These are phyloP conservation scores for Agarophyton chilense DNA, from an alignment of 23 red algal genomes.

Conservation along the genomic window DNA sequence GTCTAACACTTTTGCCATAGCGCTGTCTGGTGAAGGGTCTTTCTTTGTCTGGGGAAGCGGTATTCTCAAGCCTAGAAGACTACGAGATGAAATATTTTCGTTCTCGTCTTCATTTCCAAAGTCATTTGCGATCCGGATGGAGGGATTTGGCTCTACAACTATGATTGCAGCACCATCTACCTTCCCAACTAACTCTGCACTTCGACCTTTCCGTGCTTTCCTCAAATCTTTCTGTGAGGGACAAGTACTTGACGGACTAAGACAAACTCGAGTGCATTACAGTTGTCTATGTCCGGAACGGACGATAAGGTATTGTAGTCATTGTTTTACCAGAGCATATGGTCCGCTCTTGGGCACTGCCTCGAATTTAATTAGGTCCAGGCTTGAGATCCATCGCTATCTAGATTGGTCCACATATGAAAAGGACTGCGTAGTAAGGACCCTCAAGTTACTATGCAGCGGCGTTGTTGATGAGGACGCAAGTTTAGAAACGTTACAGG, in stretches of 20 bases:
- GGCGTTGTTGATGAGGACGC: slow-evolving; percentile 11
- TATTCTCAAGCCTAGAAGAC: background rate
- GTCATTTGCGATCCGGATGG: background rate
- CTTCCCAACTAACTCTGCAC: background rate
- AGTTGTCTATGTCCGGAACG: background rate
- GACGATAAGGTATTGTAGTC: background rate
- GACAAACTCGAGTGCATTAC: background rate
- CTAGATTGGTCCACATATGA: background rate
- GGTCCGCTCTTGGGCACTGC: slow-evolving; percentile 1
- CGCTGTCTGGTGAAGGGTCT: background rate
- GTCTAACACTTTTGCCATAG: background rate
- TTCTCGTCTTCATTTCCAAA: background rate
- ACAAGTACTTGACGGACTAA: background rate
- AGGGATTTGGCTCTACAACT: background rate
- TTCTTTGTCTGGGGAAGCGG: slow-evolving; percentile 27
- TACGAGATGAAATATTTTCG: background rate
- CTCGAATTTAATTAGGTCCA: background rate
- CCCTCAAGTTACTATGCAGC: background rate
- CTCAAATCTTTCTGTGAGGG: slow-evolving; percentile 20
- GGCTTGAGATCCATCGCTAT: background rate
- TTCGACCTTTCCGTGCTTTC: slow-evolving; percentile 1
- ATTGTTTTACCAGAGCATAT: background rate
- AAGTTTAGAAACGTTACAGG: background rate
- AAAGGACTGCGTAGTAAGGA: background rate
- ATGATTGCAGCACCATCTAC: background rate